phyloP scores from a whole-genome alignment of 768 basidiomycete species.

The Boletellus sp. region DNA sequence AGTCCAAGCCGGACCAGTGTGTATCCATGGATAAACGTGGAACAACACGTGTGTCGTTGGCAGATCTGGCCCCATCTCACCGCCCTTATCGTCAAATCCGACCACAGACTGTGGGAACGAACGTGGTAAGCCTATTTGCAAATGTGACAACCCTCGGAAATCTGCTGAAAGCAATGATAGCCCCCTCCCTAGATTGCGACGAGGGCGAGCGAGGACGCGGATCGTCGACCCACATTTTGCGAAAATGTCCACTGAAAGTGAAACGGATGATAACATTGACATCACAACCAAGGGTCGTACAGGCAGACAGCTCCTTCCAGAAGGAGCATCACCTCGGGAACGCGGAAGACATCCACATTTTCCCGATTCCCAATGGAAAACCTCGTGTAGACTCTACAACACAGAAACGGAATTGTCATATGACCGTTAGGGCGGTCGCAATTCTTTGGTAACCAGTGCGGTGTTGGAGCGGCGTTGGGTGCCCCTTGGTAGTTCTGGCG shows the following conservation, averaged over 20 bases:
- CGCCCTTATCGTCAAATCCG: constrained; percentile 29
- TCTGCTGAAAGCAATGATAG: not conserved
- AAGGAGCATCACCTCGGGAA: constrained; percentile 31
- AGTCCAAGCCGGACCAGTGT: not conserved
- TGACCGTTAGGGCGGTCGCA: constrained; percentile 1
- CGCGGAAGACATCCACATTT: constrained; percentile 21
- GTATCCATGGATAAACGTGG: constrained; percentile 11
- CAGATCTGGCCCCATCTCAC: constrained; percentile 2
- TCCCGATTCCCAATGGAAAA: constrained; percentile 15
- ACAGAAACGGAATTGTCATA: constrained; percentile 12
- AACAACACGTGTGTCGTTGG: constrained; percentile 17
- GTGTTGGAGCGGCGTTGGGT: constrained; percentile 20
- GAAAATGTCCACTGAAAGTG: not conserved
- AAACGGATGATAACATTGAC: constrained; percentile 5
- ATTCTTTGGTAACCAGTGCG: constrained; percentile 9
- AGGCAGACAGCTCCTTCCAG: constrained; percentile 18
- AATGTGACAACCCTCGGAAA: constrained; percentile 7
- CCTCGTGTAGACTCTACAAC: constrained; percentile 18
- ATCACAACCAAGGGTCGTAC: constrained; percentile 7
- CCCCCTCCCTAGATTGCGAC: not conserved
- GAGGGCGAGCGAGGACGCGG: not conserved
- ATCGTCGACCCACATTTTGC: not conserved
- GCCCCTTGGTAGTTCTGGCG: constrained; percentile 10
- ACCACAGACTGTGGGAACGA: constrained; percentile 1
- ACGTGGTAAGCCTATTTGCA: constrained; percentile 12